Evolutionary conservation across 805 yeast genomes (phyloP), one percentile per base, ranked within the genome.

Genomic region (Saturnispora halmiae): DNA sequence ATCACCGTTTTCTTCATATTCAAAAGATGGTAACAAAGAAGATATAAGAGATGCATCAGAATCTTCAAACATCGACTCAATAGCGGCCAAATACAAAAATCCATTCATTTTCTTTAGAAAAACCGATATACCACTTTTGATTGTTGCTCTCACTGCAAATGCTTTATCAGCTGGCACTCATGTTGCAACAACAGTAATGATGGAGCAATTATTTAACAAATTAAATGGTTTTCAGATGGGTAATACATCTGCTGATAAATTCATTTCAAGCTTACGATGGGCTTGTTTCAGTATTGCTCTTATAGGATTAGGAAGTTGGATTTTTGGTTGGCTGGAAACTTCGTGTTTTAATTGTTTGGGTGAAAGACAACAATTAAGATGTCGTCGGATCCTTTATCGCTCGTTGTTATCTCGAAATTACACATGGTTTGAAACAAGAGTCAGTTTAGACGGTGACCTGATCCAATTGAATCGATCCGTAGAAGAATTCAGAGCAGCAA

Each of bases 401-500:
- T 61, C 70, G 1, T 59, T 81, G 21, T 46, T 83, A 14, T 49
- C 55, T 16, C 66, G 70, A 44, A 62, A 72, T 0, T 52, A 75
- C 24, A 58, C 61, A 15, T 84, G 92, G 92, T 77, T 72, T 51
- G 94, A 85, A 42, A 50, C 54, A 1, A 69, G 70, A 40, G 68
- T 70, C 38, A 72, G 75, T 30, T 48, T 79, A 1, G 66, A 75
- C 49, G 95, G 95, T 7, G 72, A 73, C 18, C 51, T 81, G 11
- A 66, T 79, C 6, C 87, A 78, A 53, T 58, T 75, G 6, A 80
- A 80, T 60, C 59, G 94, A 50, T 75, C 87, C 53, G 65, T 82
- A 21, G 92, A 85, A 59, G 94, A 85, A 51, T 54, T 75, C 34
- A 63, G 92, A 53, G 60, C 72, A 0, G 83, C 87, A 1, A 65